Base-by-base conservation (phyloP, 495 filamentous ascomycete species). In the Hyaloscypha variabilis region DNA sequence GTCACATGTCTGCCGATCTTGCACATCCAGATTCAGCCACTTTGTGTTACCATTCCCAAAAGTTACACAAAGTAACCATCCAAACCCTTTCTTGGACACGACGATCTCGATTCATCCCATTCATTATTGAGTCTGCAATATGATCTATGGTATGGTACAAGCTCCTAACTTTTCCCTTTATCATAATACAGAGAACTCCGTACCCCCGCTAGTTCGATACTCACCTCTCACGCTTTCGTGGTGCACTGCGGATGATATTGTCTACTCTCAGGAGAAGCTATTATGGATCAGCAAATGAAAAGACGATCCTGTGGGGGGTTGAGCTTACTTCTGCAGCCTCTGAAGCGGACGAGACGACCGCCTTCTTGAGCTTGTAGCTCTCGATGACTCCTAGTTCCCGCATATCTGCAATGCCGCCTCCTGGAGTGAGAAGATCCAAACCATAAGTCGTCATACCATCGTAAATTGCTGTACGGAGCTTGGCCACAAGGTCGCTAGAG, bases 311-410 rank as follows among this genome's bases (percentile, higher is more conserved):
- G 25, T 46, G 67, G 53, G 29, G n/a, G n/a, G 28, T 4, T 11
- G 24, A 50, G 62, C 87, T 77, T 82, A 97, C 93, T 86, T 99
- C 96, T 62, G 95, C 94, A 36, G 95, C 95, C 79, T 99, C 95
- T 25, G 91, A 93, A 14, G 95, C 95, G 62, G 93, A 97, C 26
- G 88, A 92, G 39, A 99, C 95, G 63, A 99, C 95, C 17, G 95
- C 95, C 75, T 89, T 90, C 86, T 99, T 99, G 75, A 99, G 79
- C 83, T 99, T 98, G 82, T 97, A 99, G 73, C 93, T 96, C 80
- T 99, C 95, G 73, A 99, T 90, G 19, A 99, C 93, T 25, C 95
- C 96, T 61, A 96, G 77, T 72, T 98, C 92, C 52, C 94, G 86
- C 95, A 99, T 99, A 74, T 99, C 94, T 8, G 93, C 85, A 75